Base-by-base conservation (phyloP, 2,329 filamentous ascomycete species). In the Diaporthe sp. region DNA sequence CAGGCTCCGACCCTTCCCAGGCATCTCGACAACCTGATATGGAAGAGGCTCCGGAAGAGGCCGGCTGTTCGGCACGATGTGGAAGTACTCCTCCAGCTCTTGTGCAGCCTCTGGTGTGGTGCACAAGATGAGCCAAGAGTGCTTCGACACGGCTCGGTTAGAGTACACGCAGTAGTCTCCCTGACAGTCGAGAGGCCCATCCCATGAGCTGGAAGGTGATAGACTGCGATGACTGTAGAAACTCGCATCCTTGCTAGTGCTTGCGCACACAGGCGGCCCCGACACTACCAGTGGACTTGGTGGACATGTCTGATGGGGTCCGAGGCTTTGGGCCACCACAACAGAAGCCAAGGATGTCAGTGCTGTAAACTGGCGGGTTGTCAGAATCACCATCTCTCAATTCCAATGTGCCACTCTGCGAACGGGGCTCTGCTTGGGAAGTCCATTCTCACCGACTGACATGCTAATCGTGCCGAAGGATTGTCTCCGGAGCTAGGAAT, bases 91-190 rank as follows among this genome's bases (percentile, higher is more conserved):
- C 34, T 25, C 8, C 34, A 70, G 15, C 13, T 17, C 9, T 42
- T 7, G n/a, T 25, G 65, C 65, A 37, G 49, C 49, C 34, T 70
- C 65, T 13, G n/a, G n/a, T 8, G 34, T 70, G 4, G 65, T 70
- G 17, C 47, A 39, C 49, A 55, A 42, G 9, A 70, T 28, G n/a
- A n/a, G 9, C 65, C 49, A 70, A 1, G 47, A 17, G 34, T 53
- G 49, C 31, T 70, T 70, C 22, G 65, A 70, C 6, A 55, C 47
- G 9, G 49, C 65, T 55, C 22, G 31, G n/a, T 42, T 55, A 28
- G 65, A 70, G 34, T 70, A 70, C n/a, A 70, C n/a, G 34, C 65
- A 70, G 34, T 28, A 70, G 9, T 55, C 65, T 13, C 34, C 65
- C 13, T 55, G 49, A 28, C 65, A 70, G n/a, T 55, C 65, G 34